phyloP scores from a whole-genome alignment of 1,284 basidiomycete species.

The Phenoliferia sp. region DNA sequence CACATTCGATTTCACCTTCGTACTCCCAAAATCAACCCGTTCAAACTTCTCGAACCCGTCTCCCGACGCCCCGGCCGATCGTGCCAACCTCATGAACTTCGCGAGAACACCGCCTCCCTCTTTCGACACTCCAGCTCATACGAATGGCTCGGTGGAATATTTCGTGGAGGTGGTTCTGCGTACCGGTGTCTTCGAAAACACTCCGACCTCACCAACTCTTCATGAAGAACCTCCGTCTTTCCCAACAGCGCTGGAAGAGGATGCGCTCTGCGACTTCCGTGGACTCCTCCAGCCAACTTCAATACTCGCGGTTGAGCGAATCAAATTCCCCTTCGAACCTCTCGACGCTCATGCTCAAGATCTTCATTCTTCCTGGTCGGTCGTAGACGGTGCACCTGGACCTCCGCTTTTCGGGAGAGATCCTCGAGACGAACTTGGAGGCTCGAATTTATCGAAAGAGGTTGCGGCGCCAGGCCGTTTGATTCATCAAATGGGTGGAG shows the following conservation, averaged over 20 bases:
- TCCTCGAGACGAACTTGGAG: slow-evolving; percentile 5
- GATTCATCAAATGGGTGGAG: not conserved
- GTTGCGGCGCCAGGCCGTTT: not conserved
- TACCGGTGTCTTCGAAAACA: not conserved
- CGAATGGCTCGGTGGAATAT: slow-evolving; percentile 2
- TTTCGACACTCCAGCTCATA: not conserved
- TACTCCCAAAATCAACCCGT: not conserved
- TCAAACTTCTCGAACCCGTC: not conserved
- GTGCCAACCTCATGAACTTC: not conserved
- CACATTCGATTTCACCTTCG: not conserved
- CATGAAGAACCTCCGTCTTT: not conserved
- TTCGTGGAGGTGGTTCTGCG: slow-evolving; percentile 10
- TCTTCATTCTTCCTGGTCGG: slow-evolving; percentile 1
- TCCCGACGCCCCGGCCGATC: not conserved
- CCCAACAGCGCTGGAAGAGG: not conserved
- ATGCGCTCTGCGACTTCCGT: not conserved
- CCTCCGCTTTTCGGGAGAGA: slow-evolving; percentile 1
- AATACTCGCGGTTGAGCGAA: not conserved
- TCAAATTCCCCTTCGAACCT: slow-evolving; percentile 9
- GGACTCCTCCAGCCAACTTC: slow-evolving; percentile 2
- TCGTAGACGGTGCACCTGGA: not conserved
- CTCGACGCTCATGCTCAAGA: slow-evolving; percentile 6
- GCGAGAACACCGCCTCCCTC: slow-evolving; percentile 2
- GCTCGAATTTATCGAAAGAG: not conserved
- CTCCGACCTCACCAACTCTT: not conserved